Evolutionary conservation across 768 basidiomycete species (phyloP), one percentile per base, ranked within the genome.

Genomic region (Tricholoma saponaceum): DNA sequence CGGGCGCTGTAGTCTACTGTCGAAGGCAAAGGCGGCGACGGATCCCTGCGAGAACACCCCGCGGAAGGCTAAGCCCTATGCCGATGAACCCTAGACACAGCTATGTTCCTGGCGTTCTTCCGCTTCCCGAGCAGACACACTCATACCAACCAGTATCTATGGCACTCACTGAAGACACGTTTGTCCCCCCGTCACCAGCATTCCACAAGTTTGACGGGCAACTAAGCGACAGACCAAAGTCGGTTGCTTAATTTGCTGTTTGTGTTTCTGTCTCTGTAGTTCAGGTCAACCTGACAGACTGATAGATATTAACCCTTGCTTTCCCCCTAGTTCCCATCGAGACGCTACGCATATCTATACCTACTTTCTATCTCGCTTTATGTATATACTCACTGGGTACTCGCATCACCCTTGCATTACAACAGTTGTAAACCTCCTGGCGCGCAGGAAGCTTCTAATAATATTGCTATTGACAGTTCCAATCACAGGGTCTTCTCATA

Each of bases 71-170:
- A 66, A 84, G 71, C 52, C 81, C 84, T 26, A 81, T 87, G 79
- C 83, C 83, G 30, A 71, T 84, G 73, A 81, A 77, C 57, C 71
- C 75, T 28, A 67, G 74, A 61, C 76, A 77, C 59, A 71, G 77
- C 65, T 75, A 75, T 59, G 63, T 76, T 62, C 70, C 76, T 43
- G 72, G 73, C 30, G 47, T 59, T 56, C 59, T 59, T 30, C 60
- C 63, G 25, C 47, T 53, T 25, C 52, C 63, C 16, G 52, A 60
- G n/a, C 44, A 50, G 39, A 23, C 57, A 1, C 85, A 86, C 61
- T 67, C 72, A n/a, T 91, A 91, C 67, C 76, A 89, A 65, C 89
- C 89, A 2, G 87, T 91, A 54, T 89, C 89, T 22, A 83, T 85
- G 80, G 81, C 81, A 14, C 62, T 81, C 53, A 80, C 79, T n/a